Percentiles rank a stretch among this genome's conserved stretches.
Evolutionary conservation across 2,329 filamentous ascomycete genomes (phyloP).

Genomic region (Ceratocystis smalleyi): DNA sequence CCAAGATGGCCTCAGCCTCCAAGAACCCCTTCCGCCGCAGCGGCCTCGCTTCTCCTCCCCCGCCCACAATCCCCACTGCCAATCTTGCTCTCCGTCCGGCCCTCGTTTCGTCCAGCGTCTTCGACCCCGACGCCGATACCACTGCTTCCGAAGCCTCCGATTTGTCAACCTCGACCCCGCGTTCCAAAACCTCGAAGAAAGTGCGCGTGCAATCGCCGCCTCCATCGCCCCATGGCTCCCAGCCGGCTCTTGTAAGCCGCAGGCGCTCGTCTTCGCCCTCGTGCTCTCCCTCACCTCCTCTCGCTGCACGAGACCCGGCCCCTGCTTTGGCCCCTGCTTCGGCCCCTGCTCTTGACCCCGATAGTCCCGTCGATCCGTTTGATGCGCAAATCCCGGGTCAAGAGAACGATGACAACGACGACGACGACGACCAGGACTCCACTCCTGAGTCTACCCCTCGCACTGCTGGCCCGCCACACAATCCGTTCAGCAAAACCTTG

Average conservation of each 20-base stretch:
- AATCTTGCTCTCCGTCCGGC: constrained; percentile 9
- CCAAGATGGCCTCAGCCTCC: constrained; percentile 8
- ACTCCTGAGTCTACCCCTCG: background rate
- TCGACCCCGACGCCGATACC: constrained; percentile 11
- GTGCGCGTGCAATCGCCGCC: constrained; percentile 52
- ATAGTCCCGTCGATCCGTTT: background rate
- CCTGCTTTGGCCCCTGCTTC: background rate
- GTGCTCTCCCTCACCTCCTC: background rate
- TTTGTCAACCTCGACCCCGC: constrained; percentile 2
- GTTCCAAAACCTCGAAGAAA: constrained; percentile 44
- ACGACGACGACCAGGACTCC: background rate
- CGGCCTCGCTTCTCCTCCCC: background rate
- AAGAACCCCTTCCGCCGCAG: constrained; percentile 15
- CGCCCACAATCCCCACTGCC: constrained; percentile 1
- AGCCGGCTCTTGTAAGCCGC: background rate
- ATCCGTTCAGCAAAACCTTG: constrained; percentile 40
- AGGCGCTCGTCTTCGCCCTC: background rate
- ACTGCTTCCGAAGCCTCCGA: constrained; percentile 10
- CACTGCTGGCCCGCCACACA: constrained; percentile 20
- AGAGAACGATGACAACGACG: background rate
- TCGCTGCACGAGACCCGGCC: background rate
- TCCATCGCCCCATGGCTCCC: constrained; percentile 32
- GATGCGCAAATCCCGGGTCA: background rate
- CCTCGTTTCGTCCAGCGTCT: constrained; percentile 7
- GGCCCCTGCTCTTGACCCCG: background rate